Base-by-base conservation (phyloP, 805 yeast genomes). In the Myxozyma mucilagina region DNA sequence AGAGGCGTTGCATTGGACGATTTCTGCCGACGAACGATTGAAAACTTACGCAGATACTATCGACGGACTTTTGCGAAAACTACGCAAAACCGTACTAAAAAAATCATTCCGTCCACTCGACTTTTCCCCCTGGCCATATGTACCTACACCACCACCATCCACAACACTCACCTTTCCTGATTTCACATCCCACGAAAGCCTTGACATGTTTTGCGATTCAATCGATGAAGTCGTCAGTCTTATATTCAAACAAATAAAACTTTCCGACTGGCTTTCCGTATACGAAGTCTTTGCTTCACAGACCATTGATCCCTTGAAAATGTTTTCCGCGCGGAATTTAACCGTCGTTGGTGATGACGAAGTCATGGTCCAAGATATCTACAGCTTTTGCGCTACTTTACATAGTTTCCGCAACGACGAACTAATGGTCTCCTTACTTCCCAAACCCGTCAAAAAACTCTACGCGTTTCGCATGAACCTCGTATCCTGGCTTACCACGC, bases 211-310 rank as follows among this genome's bases (percentile, higher is more conserved):
- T 74, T 78, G 90, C 24, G 81, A 80, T 57, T 80, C 81, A 49
- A 73, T 92, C 60, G 93, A 92, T 73, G 76, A 78, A 16, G 76
- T 89, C 6, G 79, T 89, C 32, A 76, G 81, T 1, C 80, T 82
- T 3, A 78, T 87, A 36, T 85, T 87, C 70, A 77, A 75, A 32
- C 80, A 83, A 10, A 80, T 87, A 38, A 80, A 84, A 11, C 73
- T 84, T 11, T 82, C 82, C 61, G 96, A 92, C 68, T 93, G 97
- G 97, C 78, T 90, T 54, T 80, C 81, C 57, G 82, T 87, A 3
- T 88, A 83, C 71, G 93, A 90, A 69, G 74, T 86, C 0, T 74
- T 93, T 48, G 97, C 92, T 71, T 76, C 82, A 36, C 86, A 87
- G 61, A 82, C 86, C 31, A 82, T 83, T 24, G 84, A 81, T 51